Conservation (phyloP, 106 monocot species). For the Agapanthus africanus region DNA sequence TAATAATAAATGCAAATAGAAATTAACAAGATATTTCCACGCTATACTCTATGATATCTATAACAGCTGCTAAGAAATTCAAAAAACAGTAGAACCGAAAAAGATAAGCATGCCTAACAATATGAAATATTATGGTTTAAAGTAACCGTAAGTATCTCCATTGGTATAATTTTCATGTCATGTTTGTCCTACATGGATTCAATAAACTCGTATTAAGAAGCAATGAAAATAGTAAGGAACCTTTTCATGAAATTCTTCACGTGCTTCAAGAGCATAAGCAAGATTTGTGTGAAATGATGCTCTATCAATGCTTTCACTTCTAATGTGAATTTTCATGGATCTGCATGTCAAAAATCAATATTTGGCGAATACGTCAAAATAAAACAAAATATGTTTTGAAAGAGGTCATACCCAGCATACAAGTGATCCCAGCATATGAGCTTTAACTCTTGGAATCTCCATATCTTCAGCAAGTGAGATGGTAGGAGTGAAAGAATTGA, state of each 20-base stretch:
- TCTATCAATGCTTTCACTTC: slow-evolving; percentile 31
- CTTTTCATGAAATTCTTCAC: slow-evolving; percentile 79
- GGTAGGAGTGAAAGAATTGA: no score
- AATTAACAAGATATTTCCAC: neutral
- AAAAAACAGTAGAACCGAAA: no score
- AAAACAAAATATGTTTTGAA: no score
- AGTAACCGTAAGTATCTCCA: neutral
- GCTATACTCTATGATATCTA: neutral
- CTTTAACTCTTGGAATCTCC: slow-evolving; percentile 44
- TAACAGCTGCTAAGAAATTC: neutral
- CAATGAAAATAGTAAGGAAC: slow-evolving; percentile 19
- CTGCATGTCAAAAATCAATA: slow-evolving; percentile 39
- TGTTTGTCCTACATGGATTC: no score
- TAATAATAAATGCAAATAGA: no score
- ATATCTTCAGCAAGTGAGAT: slow-evolving; percentile 35
- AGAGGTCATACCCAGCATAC: slow-evolving; percentile 84
- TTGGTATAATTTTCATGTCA: neutral
- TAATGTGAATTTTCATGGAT: slow-evolving; percentile 51
- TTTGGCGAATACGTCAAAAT: neutral
- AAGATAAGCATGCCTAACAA: neutral
- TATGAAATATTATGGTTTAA: neutral
- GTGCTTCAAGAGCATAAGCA: slow-evolving; percentile 58
- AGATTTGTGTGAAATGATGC: slow-evolving; percentile 60
- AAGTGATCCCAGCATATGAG: slow-evolving; percentile 41
- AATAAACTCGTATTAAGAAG: neutral